Evolutionary conservation across 257 asterid species (phyloP).

Genomic region (Ballota nigra): DNA sequence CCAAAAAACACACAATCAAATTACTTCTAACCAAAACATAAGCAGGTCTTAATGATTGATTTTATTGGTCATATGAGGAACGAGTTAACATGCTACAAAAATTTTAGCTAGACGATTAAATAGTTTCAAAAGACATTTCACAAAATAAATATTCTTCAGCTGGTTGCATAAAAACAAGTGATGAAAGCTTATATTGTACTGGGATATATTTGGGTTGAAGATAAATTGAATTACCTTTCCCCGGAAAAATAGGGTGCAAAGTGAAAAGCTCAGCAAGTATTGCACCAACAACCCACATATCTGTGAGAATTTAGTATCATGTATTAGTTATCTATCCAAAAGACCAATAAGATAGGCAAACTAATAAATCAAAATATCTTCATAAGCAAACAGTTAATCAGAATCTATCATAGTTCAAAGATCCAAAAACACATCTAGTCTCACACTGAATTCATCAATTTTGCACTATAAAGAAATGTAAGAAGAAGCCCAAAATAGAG

Average conservation of each 20-base stretch:
- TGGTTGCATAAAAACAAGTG: neutral
- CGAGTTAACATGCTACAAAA: constrained; percentile 1
- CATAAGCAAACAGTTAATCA: neutral
- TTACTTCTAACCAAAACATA: too few relatives aligned
- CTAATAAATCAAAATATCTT: neutral
- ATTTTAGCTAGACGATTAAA: constrained; percentile 3
- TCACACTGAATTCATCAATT: neutral
- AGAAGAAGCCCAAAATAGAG: neutral
- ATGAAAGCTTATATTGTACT: neutral
- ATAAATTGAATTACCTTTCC: constrained; percentile 62
- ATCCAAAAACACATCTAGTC: neutral
- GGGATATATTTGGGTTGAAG: neutral
- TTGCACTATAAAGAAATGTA: neutral
- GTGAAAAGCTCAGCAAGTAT: constrained; percentile 95
- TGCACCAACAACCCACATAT: constrained; percentile 99
- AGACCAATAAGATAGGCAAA: constrained; percentile 9
- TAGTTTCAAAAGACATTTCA: constrained; percentile 1
- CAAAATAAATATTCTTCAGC: neutral
- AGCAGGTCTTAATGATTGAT: too few relatives aligned
- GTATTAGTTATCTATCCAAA: constrained; percentile 12
- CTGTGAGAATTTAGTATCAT: constrained; percentile 41
- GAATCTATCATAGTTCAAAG: constrained; percentile 2
- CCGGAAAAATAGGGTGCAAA: constrained; percentile 86
- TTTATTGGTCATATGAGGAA: constrained; percentile 56
- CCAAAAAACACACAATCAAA: too few relatives aligned